Evolutionary conservation across 345 rosid species (phyloP).

Genomic region (Chamaenerion angustifolium): DNA sequence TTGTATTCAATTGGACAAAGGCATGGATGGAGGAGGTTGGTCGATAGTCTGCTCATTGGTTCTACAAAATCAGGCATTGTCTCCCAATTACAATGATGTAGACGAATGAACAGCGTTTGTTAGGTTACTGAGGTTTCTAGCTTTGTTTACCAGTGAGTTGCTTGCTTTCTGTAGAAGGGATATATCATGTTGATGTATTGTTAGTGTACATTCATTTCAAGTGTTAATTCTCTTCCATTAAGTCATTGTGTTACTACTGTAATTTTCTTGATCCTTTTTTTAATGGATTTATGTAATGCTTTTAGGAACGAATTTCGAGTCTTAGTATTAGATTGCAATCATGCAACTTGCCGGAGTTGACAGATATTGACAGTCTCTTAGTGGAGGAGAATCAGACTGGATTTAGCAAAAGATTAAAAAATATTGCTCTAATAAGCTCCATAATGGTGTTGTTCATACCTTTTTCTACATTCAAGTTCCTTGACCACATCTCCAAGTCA

Average conservation of each 20-base stretch:
- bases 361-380: constrained; percentile 11
- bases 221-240: neutral
- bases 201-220: too few species aligned
- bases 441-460: constrained; percentile 32
- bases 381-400: constrained; percentile 17
- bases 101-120: too few species aligned
- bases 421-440: constrained; percentile 37
- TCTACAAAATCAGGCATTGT: too few species aligned
- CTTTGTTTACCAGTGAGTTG: too few species aligned
- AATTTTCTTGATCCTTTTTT: neutral
- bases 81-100: too few species aligned
- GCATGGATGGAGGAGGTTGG: too few species aligned
- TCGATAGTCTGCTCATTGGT: too few species aligned
- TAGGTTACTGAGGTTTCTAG: too few species aligned
- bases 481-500: constrained; percentile 33
- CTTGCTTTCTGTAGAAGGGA: too few species aligned
- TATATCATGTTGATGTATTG: too few species aligned
- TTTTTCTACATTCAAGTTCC: constrained; percentile 28
- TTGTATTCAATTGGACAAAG: too few species aligned
- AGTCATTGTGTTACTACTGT: neutral
- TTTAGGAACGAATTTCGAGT: constrained; percentile 31
- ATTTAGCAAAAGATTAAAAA: constrained; percentile 23
- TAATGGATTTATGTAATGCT: constrained; percentile 7
- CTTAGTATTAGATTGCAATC: constrained; percentile 24
- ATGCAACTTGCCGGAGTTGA: constrained; percentile 21